Evolutionary conservation across 1,284 basidiomycete genomes (phyloP), one percentile per base, ranked within the genome.

Genomic region (Melampsora occidentalis): DNA sequence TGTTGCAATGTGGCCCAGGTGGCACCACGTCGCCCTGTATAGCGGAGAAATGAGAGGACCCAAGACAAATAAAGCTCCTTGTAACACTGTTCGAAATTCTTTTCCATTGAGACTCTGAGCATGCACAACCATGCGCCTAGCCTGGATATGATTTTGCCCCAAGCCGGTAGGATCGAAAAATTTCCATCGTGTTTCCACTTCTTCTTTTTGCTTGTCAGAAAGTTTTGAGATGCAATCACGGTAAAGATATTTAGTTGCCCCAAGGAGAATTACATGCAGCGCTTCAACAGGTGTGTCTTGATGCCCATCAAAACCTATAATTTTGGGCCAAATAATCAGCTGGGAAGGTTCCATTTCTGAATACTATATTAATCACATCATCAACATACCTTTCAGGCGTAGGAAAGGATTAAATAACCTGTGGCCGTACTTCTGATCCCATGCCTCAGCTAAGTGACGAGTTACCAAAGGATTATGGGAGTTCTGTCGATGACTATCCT

Each of bases 211-310:
- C 14, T 20, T 6, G 16, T 22, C 33, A 7, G 63, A 42, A 65
- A 39, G 63, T 18, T 35, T 42, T 22, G 39, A 6, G 6, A 65
- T 33, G 33, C n/a, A 65, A 28, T 65, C 63, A 12, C 63, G 2
- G 1, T 22, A 14, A 35, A 65, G 39, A 20, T 65, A 65, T 39
- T 65, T 65, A 9, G 28, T 35, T 2, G n/a, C 31, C 31, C 63
- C 5, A 42, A 28, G 2, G 31, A 35, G 12, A 65, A 65, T 18
- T 12, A 65, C 63, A 65, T 65, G 63, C 4, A 65, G 33, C 9
- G 48, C 28, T 35, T 65, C 63, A 4, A 65, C 63, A 42, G 63
- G 63, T 10, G 63, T 65, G 33, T 65, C 33, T 18, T 65, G n/a
- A 46, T 46, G 48, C 3, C 63, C 63, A 65, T 65, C 63, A 65